Conservation (phyloP, 2,329 filamentous ascomycete species). For the Ophiostoma novo-ulmi region DNA sequence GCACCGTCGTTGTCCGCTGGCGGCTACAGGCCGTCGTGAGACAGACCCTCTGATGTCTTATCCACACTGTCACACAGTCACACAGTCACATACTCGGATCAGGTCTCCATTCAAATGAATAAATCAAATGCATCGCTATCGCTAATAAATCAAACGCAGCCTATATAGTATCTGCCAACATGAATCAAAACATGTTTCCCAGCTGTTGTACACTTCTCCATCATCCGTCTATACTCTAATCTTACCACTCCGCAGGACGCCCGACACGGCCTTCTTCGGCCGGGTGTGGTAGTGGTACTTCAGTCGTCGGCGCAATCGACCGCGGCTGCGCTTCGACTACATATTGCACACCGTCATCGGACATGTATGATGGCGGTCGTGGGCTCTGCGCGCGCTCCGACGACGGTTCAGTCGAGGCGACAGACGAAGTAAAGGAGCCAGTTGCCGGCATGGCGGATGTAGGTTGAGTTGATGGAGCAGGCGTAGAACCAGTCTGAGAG, state of each 20-base stretch:
- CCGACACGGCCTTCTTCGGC: conserved; percentile 40
- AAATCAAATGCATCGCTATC: conserved; percentile 3
- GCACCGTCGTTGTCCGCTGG: too few species aligned
- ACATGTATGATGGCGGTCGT: conserved; percentile 70
- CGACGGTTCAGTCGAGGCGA: conserved; percentile 28
- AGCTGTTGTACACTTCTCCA: neutral
- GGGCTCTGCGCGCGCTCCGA: conserved; percentile 24
- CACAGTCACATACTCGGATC: neutral
- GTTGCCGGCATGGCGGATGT: neutral
- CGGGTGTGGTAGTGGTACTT: conserved; percentile 46
- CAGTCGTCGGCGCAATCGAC: conserved; percentile 47
- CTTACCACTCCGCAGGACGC: neutral
- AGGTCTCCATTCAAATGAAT: neutral
- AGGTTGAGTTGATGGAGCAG: too few species aligned
- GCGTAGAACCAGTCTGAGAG: neutral
- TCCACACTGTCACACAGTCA: neutral
- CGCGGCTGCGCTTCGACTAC: conserved; percentile 62
- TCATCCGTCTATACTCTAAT: neutral
- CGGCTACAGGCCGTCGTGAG: neutral
- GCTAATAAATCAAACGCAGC: neutral
- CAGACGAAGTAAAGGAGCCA: neutral
- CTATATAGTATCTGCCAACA: neutral
- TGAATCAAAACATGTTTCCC: neutral
- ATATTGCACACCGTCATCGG: conserved; percentile 69
- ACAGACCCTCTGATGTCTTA: neutral